These are phyloP conservation scores for Micromonas pusilla DNA, from an alignment of 139 green algal genomes.

Conservation along the genomic window DNA sequence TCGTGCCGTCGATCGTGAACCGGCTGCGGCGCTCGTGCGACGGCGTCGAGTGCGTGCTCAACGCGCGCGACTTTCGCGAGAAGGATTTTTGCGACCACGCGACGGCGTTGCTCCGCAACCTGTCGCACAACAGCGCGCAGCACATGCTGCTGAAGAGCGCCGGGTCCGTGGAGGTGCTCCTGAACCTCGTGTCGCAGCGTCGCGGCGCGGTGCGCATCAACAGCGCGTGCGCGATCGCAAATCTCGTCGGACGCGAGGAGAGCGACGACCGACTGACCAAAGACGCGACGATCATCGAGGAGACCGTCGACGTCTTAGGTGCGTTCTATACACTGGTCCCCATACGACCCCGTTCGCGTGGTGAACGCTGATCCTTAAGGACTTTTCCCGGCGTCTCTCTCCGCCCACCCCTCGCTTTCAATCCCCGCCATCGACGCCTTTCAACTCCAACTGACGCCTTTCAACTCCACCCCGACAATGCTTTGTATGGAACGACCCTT, in stretches of 20 bases:
- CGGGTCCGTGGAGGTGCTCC: not conserved
- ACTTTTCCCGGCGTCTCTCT: too few species aligned
- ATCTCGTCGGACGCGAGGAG: constrained; percentile 46
- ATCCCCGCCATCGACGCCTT: too few species aligned
- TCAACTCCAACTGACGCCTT: too few species aligned
- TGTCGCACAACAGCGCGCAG: not conserved
- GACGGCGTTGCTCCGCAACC: not conserved
- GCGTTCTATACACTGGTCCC: too few species aligned
- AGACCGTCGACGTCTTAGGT: not conserved
- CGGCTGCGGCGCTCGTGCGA: not conserved
- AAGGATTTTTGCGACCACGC: not conserved
- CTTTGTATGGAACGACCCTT: too few species aligned
- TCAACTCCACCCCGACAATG: too few species aligned
- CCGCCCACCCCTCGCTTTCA: too few species aligned
- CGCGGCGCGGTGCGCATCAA: constrained; percentile 37
- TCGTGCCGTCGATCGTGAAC: not conserved
- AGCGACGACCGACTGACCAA: constrained; percentile 33
- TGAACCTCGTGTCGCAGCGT: not conserved
- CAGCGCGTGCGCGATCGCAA: constrained; percentile 41
- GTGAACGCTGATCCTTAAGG: too few species aligned
- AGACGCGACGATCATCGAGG: constrained; percentile 24
- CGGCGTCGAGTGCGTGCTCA: not conserved
- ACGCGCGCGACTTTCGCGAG: not conserved
- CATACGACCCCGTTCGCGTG: too few species aligned
- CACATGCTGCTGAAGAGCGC: not conserved